A percentile compares a stretch with the other conserved stretches of the same genome.
Evolutionary conservation across 805 yeast species (phyloP).

Genomic region (Candida silvicultrix): DNA sequence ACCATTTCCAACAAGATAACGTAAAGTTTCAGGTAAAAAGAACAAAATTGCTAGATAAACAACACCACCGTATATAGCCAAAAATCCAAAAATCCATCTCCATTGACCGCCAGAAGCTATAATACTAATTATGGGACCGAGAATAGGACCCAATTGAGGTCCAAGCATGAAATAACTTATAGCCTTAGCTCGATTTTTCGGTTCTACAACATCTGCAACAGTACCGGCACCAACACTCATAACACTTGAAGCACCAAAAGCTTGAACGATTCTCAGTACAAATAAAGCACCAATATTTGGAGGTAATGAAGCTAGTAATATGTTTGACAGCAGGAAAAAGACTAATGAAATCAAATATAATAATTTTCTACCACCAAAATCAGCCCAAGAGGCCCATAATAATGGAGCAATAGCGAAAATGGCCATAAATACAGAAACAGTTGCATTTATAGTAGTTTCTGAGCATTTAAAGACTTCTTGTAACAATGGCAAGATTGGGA

Average conservation of each 20-base stretch:
- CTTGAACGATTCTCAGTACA: conserved; percentile 63
- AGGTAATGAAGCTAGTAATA: conserved; percentile 57
- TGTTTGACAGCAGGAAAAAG: conserved; percentile 53
- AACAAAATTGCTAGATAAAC: conserved; percentile 46
- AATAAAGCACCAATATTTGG: conserved; percentile 65
- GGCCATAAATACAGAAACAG: conserved; percentile 53
- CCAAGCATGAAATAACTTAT: conserved; percentile 85
- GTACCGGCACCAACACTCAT: conserved; percentile 93
- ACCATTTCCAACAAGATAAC: conserved; percentile 54
- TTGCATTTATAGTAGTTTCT: conserved; percentile 41
- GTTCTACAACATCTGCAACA: conserved; percentile 66
- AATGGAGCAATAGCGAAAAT: conserved; percentile 50
- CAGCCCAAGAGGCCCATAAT: conserved; percentile 51
- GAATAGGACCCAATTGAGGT: conserved; percentile 78
- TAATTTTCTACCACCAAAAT: conserved; percentile 59
- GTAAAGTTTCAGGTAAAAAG: conserved; percentile 73
- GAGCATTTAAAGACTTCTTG: conserved; percentile 34
- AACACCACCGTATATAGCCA: conserved; percentile 60
- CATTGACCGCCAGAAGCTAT: conserved; percentile 66
- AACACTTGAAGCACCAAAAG: conserved; percentile 81
- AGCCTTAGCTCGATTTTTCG: conserved; percentile 68
- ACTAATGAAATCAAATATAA: conserved; percentile 50
- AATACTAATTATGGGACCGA: conserved; percentile 81
- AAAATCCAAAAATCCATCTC: conserved; percentile 79
- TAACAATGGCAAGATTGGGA: conserved; percentile 44